phyloP scores from a whole-genome alignment of 257 asterid species.

The Lithospermum erythrorhizon region DNA sequence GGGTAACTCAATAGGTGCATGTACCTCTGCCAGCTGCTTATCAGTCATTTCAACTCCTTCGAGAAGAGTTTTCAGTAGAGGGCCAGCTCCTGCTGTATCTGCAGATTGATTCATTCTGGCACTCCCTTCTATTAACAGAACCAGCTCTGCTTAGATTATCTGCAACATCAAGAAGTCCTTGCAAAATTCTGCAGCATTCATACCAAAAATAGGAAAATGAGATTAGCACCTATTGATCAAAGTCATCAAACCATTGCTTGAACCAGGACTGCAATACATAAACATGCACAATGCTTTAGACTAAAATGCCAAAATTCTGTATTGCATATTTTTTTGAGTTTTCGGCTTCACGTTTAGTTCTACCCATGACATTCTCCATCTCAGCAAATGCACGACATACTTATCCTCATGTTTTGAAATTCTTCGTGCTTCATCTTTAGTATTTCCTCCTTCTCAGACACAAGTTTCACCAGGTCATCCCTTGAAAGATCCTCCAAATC shows the following conservation, averaged over 20 bases:
- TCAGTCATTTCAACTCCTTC: constrained; percentile 99
- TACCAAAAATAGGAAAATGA: constrained; percentile 7
- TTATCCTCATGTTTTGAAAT: constrained; percentile 51
- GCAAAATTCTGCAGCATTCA: constrained; percentile 62
- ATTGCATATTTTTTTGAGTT: constrained; percentile 73
- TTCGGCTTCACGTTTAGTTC: constrained; percentile 74
- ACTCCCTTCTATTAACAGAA: constrained; percentile 72
- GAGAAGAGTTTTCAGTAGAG: constrained; percentile 70
- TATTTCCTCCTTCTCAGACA: constrained; percentile 54
- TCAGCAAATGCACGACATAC: constrained; percentile 66
- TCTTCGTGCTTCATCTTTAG: constrained; percentile 46
- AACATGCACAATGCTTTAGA: not conserved
- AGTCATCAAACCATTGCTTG: too few species aligned
- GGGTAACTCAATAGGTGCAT: not conserved
- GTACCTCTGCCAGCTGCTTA: constrained; percentile 88
- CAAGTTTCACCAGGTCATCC: constrained; percentile 67
- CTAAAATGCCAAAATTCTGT: constrained; percentile 36
- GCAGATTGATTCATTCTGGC: constrained; percentile 47
- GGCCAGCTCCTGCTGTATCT: constrained; percentile 62
- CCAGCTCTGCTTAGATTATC: constrained; percentile 86
- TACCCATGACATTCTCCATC: constrained; percentile 71
- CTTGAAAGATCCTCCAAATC: constrained; percentile 55
- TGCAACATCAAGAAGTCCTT: constrained; percentile 59
- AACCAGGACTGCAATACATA: not conserved
- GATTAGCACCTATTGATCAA: constrained; percentile 3